Base-by-base conservation (phyloP, 2,329 filamentous ascomycete genomes). In the Fusarium caatingaense region DNA sequence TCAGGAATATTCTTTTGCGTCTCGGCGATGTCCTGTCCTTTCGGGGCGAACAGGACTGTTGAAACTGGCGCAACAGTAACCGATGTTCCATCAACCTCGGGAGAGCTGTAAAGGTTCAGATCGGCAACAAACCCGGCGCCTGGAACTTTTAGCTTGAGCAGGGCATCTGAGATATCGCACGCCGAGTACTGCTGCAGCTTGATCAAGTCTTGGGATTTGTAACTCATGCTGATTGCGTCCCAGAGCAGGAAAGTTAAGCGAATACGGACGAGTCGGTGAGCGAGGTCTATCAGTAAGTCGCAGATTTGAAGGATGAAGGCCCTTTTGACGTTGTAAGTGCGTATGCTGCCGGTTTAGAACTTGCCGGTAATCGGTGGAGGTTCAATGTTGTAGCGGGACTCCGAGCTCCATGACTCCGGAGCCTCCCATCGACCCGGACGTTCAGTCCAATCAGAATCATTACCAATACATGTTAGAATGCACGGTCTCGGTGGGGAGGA, bases 151-250 rank as follows among this genome's bases (percentile, higher is more conserved):
- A 94, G 84, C 74, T 91, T 92, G 58, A 93, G 84, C 3, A 94
- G 85, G 8, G 91, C 91, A 77, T 94, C 92, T 13, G 91, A 92
- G 64, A 93, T 83, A 84, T 92, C 84, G 77, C 84, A 86, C 40
- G 84, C 82, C 20, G 79, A 80, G 72, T 84, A 85, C 40, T 77
- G 71, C 60, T 71, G 72, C 25, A 83, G 79, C 57, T 72, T 66
- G 56, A 74, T 65, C 56, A 75, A 72, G 34, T 72, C 66, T 53
- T 73, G 68, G 56, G 72, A 51, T 54, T 61, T 59, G 46, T 72
- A 66, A 58, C 45, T 54, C 74, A 76, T 76, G 56, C 61, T 59
- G 56, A 48, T 55, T 64, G 61, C 53, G 68, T 68, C 56, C 61
- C 56, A 55, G 30, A 32, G 41, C 34, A 49, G 41, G 23, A 64